phyloP scores from a whole-genome alignment of 768 basidiomycete genomes.

The Russula abietina region DNA sequence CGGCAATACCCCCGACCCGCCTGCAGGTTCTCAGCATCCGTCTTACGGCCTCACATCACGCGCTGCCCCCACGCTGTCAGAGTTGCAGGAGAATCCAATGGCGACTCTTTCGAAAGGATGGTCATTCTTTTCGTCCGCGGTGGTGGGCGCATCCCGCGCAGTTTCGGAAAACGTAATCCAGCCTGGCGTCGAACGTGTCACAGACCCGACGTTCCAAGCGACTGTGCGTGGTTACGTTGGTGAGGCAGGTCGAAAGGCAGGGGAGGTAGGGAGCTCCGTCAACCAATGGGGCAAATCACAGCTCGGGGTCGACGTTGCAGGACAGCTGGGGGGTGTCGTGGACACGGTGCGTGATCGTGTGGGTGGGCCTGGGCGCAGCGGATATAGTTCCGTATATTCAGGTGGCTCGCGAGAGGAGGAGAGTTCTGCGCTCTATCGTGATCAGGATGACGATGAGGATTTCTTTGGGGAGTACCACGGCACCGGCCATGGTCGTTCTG shows the following conservation, averaged over 20 bases:
- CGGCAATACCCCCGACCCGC: constrained; percentile 72
- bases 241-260: constrained; percentile 62
- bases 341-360: constrained; percentile 55
- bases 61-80: constrained; percentile 68
- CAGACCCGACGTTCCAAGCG: constrained; percentile 74
- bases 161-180: constrained; percentile 87
- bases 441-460: constrained; percentile 49
- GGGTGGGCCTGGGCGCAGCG: constrained; percentile 46
- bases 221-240: constrained; percentile 66
- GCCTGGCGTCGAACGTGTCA: constrained; percentile 76
- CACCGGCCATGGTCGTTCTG: background rate
- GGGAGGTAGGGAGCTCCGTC: constrained; percentile 52
- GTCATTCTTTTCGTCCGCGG: constrained; percentile 87
- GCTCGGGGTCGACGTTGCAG: constrained; percentile 82
- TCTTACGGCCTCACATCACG: constrained; percentile 71
- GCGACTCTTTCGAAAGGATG: constrained; percentile 89
- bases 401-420: constrained; percentile 51
- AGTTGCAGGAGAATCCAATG: constrained; percentile 82
- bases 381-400: constrained; percentile 34
- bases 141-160: constrained; percentile 68
- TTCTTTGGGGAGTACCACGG: constrained; percentile 32
- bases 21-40: constrained; percentile 49
- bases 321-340: constrained; percentile 65
- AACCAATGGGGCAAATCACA: constrained; percentile 74
- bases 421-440: constrained; percentile 54